phyloP scores from a whole-genome alignment of 129 eudicot genomes.

The Helianthus annuus region DNA sequence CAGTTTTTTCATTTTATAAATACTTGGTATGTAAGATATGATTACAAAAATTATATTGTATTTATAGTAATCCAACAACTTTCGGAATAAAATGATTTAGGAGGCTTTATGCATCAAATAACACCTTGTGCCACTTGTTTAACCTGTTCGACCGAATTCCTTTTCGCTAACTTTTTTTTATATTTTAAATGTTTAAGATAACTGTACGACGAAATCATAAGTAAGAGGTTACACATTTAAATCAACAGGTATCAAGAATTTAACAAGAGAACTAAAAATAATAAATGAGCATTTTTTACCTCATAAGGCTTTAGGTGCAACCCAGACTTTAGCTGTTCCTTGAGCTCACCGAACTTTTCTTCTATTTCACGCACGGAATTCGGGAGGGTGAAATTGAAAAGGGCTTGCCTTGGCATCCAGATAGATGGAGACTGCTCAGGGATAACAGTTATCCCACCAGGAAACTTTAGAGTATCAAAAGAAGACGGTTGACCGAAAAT shows the following conservation, averaged over 20 bases:
- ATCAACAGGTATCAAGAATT: not conserved
- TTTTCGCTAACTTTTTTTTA: not conserved
- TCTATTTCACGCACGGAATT: constrained; percentile 62
- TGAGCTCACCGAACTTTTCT: constrained; percentile 55
- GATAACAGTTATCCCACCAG: constrained; percentile 70
- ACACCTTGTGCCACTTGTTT: not conserved
- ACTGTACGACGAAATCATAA: not conserved
- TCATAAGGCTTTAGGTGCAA: constrained; percentile 63
- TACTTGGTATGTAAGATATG: not conserved
- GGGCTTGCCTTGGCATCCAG: constrained; percentile 51
- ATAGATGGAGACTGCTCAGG: constrained; percentile 52
- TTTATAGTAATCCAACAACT: not conserved
- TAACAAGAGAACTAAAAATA: not conserved
- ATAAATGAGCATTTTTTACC: constrained; percentile 39
- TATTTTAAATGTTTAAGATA: not conserved
- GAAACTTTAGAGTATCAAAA: constrained; percentile 65
- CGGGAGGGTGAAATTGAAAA: constrained; percentile 70
- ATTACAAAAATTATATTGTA: not conserved
- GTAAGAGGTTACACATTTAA: not conserved
- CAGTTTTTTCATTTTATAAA: not conserved
- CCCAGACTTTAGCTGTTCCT: constrained; percentile 62
- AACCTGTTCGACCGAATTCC: not conserved
- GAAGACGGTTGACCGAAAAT: constrained; percentile 65
- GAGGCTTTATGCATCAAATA: not conserved
- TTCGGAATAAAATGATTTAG: not conserved